Conservation (phyloP, 495 filamentous ascomycete genomes). For the Penicillium pulvis region DNA sequence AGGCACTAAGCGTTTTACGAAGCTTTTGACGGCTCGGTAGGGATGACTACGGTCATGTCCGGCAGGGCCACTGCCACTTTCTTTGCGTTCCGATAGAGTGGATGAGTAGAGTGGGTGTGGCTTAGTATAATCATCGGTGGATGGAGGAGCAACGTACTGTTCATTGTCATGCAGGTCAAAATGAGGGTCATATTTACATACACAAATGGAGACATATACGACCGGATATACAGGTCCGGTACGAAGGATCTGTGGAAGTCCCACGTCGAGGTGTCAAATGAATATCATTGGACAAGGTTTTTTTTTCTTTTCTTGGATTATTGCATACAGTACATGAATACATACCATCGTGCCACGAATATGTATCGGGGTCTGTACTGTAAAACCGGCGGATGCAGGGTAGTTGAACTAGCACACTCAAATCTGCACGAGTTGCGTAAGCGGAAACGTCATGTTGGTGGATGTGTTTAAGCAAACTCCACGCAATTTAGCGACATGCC, state of each 20-base stretch:
- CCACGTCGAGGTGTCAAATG: no score
- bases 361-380: not conserved
- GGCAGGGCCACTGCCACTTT: no score
- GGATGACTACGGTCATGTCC: no score
- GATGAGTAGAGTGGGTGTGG: no score
- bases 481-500: not conserved
- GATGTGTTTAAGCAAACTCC: conserved; percentile 3
- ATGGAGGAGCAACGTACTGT: no score
- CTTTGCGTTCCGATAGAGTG: no score
- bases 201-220: no score
- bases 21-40: not conserved
- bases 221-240: no score
- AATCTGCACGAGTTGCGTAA: conserved; percentile 25
- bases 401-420: not conserved
- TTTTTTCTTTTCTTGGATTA: not conserved
- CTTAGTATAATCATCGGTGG: no score
- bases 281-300: not conserved
- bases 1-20: not conserved
- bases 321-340: not conserved
- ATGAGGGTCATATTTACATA: no score
- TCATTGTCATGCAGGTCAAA: no score
- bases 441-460: conserved; percentile 26
- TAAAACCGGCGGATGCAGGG: conserved; percentile 1
- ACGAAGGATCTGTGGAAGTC: no score
- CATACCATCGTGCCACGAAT: not conserved